Evolutionary conservation across 306 rosid genomes (phyloP), one percentile per base, ranked within the genome.

Genomic region (Sicyos edulis): DNA sequence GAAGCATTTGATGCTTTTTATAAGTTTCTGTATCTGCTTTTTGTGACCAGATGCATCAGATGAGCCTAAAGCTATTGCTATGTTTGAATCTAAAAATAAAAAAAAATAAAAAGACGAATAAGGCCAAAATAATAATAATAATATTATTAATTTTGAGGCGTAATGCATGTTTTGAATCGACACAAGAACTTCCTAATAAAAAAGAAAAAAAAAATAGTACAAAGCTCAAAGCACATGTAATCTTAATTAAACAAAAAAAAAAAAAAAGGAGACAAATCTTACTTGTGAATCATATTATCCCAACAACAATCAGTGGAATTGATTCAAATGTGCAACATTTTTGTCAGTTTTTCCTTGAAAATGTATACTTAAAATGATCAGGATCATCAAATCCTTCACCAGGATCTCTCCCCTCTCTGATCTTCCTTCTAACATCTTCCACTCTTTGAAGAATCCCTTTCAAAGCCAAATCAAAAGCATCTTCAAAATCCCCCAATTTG

Each of bases 381-480:
- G 75, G 89, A 60, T 88, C 96, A 16, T 95, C 96, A 80, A 92
- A 92, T 69, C 96, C 96, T 70, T 87, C 9, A 74, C 98, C 77
- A 29, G 95, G 90, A 87, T 93, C 92, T 37, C 73, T 78, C 17
- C 97, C 97, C 6, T 81, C 91, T 69, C 81, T 86, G 5, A 77
- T 80, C 14, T 24, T 78, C 55, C 74, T 83, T 78, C 96, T 85
- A 70, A 88, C 88, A 7, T 72, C 58, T 66, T 85, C 92, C 62
- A 88, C 76, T 58, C 96, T 90, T 53, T 83, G 85, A 69, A 93
- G 86, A 59, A 93, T 73, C 55, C 93, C 89, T 77, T 82, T 84
- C 0, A 92, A 72, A 17, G 96, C 86, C 40, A 87, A 24, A 82
- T 88, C 92, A 79, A 92, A 90, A 13, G 98, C 96, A 80, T 92